Base-by-base conservation (phyloP, 1,284 basidiomycete genomes). In the Entoloma clypeatum region DNA sequence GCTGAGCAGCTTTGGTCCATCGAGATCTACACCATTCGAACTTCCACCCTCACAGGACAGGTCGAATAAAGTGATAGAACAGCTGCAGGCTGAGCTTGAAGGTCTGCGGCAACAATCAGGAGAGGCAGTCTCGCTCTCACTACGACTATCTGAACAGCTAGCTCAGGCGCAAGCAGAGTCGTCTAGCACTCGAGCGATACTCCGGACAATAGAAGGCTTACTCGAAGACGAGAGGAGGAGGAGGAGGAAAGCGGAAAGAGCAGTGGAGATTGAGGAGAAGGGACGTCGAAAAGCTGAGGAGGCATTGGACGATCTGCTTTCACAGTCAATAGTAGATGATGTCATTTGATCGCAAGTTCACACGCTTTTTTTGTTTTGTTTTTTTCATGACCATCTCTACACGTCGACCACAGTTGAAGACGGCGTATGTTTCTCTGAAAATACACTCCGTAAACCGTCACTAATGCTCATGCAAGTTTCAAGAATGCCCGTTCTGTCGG, bases 401-500 rank as follows among this genome's bases (percentile, higher is more conserved):
- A 31, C 51, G 28, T 39, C 62, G 63, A 27, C 64, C 72, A 25
- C 79, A 73, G 57, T 63, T 75, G 26, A 84, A 74, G 62, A 81
- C 77, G 41, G 67, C 74, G 84, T 86, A 64, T 39, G 79, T 68
- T 25, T 24, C 39, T 21, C 30, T 22, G 36, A 17, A 28, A 19
- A 23, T 32, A 13, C 13, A 33, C 17, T 11, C 13, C 31, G 36
- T 19, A 8, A 16, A 10, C 8, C 38, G 27, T n/a, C n/a, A n/a
- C 44, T 47, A 28, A 52, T 25, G 44, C 57, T 17, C 52, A n/a
- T 36, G 19, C 23, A 27, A 90, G 86, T 21, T 90, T 86, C 64
- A 85, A 85, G 62, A 86, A 86, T 59, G 68, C 63, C 10, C 74
- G 81, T 36, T 71, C 75, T 7, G 79, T 90, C 39, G 74, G 74